A percentile compares a stretch with the other conserved stretches of the same genome.
Conservation (phyloP, 129 eudicot genomes). For the Erigeron canadensis region DNA sequence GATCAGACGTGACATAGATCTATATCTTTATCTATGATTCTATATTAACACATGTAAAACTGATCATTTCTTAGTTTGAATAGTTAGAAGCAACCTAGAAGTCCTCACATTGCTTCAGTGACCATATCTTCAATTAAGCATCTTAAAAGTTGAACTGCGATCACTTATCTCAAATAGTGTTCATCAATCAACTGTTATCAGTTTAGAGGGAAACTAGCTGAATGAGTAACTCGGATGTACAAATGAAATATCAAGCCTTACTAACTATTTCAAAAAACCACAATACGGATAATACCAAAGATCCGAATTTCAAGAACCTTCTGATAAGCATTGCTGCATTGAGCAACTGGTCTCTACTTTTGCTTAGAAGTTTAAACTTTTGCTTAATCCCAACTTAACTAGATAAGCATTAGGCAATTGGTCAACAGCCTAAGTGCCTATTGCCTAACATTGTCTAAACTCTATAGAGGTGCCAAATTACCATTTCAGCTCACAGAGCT, state of each 20-base stretch:
- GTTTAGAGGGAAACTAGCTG: background rate
- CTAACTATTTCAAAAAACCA: too few species aligned
- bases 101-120: background rate
- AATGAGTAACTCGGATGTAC: background rate
- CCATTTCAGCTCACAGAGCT: too few species aligned
- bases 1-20: background rate
- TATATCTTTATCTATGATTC: background rate
- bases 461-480: too few species aligned
- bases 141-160: background rate
- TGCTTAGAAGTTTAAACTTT: background rate
- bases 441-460: too few species aligned
- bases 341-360: too few species aligned
- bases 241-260: background rate
- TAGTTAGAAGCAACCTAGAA: background rate
- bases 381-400: background rate
- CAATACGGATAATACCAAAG: too few species aligned
- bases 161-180: background rate
- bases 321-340: too few species aligned
- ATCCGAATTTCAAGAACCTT: too few species aligned
- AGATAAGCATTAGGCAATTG: constrained; percentile 1
- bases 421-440: background rate
- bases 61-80: constrained; percentile 2
- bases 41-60: constrained; percentile 6
- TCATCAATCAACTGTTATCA: background rate
- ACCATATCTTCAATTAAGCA: background rate